Conservation (phyloP, 179 eudicot species). For the Actinidia polygama region DNA sequence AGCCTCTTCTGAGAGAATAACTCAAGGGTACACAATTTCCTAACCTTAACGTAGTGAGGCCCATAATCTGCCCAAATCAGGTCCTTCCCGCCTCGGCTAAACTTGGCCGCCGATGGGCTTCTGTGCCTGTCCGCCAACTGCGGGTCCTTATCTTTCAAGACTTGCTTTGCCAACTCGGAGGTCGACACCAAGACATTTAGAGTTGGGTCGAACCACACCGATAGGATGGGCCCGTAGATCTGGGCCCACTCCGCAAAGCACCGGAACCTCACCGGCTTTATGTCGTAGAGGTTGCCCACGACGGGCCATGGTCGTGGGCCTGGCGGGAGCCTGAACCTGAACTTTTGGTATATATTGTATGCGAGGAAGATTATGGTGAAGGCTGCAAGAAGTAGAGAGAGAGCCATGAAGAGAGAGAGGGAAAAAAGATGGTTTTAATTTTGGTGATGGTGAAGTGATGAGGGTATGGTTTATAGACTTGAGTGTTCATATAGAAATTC, state of each 20-base stretch:
- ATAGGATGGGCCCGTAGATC: constrained; percentile 69
- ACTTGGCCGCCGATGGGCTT: constrained; percentile 50
- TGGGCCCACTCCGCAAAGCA: constrained; percentile 80
- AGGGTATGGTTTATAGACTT: too few relatives aligned
- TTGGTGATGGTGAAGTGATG: too few relatives aligned
- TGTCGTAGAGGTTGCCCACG: constrained; percentile 74
- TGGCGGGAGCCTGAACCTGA: constrained; percentile 74
- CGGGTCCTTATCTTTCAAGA: constrained; percentile 74
- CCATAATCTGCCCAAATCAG: constrained; percentile 93
- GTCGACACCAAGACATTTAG: constrained; percentile 63
- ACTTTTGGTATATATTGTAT: constrained; percentile 40
- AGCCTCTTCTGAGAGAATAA: constrained; percentile 71
- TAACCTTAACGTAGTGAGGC: constrained; percentile 84
- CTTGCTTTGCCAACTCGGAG: constrained; percentile 68
- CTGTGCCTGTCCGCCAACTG: constrained; percentile 67
- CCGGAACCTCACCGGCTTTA: constrained; percentile 66
- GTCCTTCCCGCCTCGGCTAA: constrained; percentile 70
- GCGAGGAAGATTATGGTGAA: constrained; percentile 29
- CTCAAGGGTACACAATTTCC: constrained; percentile 75
- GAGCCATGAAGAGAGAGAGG: constrained; percentile 26
- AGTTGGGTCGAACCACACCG: constrained; percentile 66
- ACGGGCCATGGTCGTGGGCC: constrained; percentile 77
- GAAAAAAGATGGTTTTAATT: too few relatives aligned
- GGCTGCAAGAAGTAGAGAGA: constrained; percentile 28
- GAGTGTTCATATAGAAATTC: too few relatives aligned